Evolutionary conservation across 345 rosid genomes (phyloP).

Genomic region (Syzygium aqueum): DNA sequence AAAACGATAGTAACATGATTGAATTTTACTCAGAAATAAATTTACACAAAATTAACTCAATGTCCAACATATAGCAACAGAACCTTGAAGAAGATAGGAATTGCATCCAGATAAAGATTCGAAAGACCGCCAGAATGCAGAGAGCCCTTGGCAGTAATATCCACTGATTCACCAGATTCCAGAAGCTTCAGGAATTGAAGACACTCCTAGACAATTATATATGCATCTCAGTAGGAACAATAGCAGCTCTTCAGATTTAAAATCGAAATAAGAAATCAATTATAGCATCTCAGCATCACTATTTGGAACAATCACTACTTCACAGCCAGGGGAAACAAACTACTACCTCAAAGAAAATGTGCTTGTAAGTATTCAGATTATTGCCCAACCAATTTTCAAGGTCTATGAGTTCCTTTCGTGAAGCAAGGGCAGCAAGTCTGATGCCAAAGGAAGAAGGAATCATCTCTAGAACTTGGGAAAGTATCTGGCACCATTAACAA

Average conservation of each 20-base stretch:
- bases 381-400: slow-evolving; percentile 76
- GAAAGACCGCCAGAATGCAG: slow-evolving; percentile 44
- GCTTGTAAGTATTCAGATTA: slow-evolving; percentile 53
- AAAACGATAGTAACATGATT: not conserved
- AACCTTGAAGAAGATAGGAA: slow-evolving; percentile 67
- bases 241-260: not conserved
- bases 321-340: not conserved
- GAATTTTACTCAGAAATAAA: not conserved
- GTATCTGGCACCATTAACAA: slow-evolving; percentile 44
- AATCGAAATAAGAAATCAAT: not conserved
- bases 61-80: not conserved
- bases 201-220: slow-evolving; percentile 64
- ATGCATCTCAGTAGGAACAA: not conserved
- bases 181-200: slow-evolving; percentile 70
- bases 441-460: slow-evolving; percentile 60
- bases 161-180: slow-evolving; percentile 56
- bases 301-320: not conserved
- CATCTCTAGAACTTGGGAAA: slow-evolving; percentile 58
- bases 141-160: slow-evolving; percentile 46
- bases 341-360: slow-evolving; percentile 68
- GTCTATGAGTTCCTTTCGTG: slow-evolving; percentile 61
- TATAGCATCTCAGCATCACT: slow-evolving; percentile 2
- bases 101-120: slow-evolving; percentile 52
- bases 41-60: not conserved
- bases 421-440: slow-evolving; percentile 80